phyloP scores from a whole-genome alignment of 2,329 filamentous ascomycete genomes.

The Trichoderma breve region DNA sequence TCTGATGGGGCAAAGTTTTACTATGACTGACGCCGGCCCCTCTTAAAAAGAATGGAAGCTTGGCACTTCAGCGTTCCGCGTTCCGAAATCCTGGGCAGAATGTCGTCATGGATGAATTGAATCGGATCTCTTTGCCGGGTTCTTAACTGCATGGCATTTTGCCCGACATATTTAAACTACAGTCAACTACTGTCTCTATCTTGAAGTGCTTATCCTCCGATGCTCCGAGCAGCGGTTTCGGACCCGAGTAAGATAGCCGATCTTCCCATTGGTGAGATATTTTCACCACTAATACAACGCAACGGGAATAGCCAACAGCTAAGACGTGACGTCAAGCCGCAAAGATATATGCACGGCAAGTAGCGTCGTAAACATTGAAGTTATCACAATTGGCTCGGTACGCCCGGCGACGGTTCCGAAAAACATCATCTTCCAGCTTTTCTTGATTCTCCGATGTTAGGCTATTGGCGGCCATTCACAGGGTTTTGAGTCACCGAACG shows the following conservation, averaged over 20 bases:
- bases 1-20: neutral
- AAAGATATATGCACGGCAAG: too few relatives aligned
- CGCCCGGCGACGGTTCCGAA: neutral
- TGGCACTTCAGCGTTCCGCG: neutral
- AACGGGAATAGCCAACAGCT: neutral
- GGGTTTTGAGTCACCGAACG: neutral
- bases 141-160: neutral
- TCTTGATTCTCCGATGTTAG: neutral
- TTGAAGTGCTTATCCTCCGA: neutral
- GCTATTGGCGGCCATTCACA: neutral
- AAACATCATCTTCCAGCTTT: neutral
- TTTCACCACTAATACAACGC: neutral
- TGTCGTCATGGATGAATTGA: neutral
- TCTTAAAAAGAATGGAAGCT: neutral
- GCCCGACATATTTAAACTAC: neutral
- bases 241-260: neutral
- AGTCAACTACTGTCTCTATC: neutral
- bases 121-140: neutral
- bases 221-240: neutral
- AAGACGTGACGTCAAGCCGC: neutral
- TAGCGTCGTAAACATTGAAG: neutral
- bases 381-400: neutral
- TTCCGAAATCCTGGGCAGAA: neutral
- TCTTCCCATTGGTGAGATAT: neutral
- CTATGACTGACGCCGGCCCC: neutral